Percentiles rank a stretch among this genome's conserved stretches.
phyloP scores from a whole-genome alignment of 2,329 filamentous ascomycete species.

The Exophiala mesophila region DNA sequence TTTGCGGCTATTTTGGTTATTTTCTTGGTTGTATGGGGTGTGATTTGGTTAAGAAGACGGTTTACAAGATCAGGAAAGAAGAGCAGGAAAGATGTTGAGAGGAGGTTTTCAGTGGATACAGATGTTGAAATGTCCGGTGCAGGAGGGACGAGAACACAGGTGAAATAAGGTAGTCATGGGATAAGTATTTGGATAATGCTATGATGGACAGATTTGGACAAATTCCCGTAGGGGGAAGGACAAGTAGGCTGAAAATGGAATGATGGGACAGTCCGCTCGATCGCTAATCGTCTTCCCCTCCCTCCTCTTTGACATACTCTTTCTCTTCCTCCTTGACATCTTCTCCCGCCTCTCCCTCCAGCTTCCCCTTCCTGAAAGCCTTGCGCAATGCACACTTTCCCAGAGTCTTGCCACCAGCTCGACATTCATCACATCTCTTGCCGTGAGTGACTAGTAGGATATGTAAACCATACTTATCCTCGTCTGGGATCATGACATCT shows the following conservation, averaged over 20 bases:
- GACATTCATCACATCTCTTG: slow-evolving; percentile 56
- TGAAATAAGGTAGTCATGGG: too few species aligned
- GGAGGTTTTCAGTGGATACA: slow-evolving; percentile 1
- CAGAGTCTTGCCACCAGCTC: slow-evolving; percentile 52
- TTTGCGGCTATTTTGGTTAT: slow-evolving; percentile 51
- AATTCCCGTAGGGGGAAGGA: too few species aligned
- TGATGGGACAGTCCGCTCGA: too few species aligned
- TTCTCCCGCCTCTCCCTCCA: slow-evolving; percentile 59
- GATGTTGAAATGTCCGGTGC: slow-evolving; percentile 15
- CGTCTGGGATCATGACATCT: slow-evolving; percentile 57
- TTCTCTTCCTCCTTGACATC: slow-evolving; percentile 48
- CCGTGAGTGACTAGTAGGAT: slow-evolving; percentile 59
- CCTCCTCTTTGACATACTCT: slow-evolving; percentile 24
- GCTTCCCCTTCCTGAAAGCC: slow-evolving; percentile 57
- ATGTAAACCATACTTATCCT: slow-evolving; percentile 60
- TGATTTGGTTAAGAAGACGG: slow-evolving; percentile 51
- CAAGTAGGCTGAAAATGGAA: too few species aligned
- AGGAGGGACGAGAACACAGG: not conserved
- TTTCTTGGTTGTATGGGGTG: slow-evolving; percentile 48
- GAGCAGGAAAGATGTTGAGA: slow-evolving; percentile 12
- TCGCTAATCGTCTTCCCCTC: slow-evolving; percentile 14
- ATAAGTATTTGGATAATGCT: too few species aligned
- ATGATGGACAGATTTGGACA: too few species aligned
- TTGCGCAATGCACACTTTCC: slow-evolving; percentile 57
- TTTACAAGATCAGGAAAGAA: slow-evolving; percentile 26